Evolutionary conservation across 305 asterid species (phyloP).

Genomic region (Fraxinus angustifolia): DNA sequence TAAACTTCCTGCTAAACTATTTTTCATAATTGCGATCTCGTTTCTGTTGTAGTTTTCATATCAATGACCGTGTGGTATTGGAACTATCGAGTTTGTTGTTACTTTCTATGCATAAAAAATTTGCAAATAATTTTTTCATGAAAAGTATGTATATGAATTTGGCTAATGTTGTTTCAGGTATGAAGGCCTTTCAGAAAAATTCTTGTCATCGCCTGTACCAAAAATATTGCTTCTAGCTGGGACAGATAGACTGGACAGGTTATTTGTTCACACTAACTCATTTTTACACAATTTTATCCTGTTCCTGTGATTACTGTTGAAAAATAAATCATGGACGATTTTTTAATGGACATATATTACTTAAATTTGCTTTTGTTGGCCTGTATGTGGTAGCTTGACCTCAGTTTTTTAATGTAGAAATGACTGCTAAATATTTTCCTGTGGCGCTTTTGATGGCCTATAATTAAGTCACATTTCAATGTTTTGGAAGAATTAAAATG

Average conservation of each 20-base stretch:
- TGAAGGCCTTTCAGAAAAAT: conserved; percentile 93
- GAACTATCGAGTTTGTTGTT: not conserved
- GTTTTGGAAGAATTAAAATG: conserved; percentile 6
- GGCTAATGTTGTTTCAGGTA: conserved; percentile 60
- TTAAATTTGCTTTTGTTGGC: not conserved
- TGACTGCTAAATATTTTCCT: not conserved
- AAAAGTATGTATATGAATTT: not conserved
- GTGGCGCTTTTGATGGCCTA: not conserved
- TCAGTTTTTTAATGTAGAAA: conserved; percentile 2
- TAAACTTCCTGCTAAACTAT: not conserved
- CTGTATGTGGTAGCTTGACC: conserved; percentile 3
- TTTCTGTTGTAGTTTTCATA: not conserved
- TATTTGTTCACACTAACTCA: conserved; percentile 19
- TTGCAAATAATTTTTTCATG: not conserved
- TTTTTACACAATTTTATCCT: not conserved
- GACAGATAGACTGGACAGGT: conserved; percentile 97
- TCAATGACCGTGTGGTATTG: not conserved
- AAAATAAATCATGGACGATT: not conserved
- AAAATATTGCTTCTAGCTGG: conserved; percentile 95
- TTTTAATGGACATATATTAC: not conserved
- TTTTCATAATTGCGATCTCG: not conserved
- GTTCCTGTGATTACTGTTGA: not conserved
- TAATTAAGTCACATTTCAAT: not conserved
- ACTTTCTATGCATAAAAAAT: not conserved
- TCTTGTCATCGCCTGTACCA: conserved; percentile 76